phyloP scores from a whole-genome alignment of 768 basidiomycete species.

The Russula lepida region DNA sequence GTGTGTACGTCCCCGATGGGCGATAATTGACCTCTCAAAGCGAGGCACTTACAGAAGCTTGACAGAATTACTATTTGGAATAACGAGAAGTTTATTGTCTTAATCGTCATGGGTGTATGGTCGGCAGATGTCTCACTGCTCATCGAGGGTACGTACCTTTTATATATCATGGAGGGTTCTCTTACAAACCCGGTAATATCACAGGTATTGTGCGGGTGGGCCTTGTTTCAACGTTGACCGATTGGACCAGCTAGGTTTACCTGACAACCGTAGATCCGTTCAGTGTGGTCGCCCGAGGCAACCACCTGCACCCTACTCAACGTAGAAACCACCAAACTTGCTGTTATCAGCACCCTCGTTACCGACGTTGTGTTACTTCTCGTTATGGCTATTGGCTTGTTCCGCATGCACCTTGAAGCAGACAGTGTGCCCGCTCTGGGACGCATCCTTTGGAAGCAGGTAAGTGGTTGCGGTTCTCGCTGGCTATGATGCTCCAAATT shows the following conservation, averaged over 20 bases:
- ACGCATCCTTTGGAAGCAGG: conserved; percentile 1
- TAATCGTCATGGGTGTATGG: background rate
- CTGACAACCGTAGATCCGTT: background rate
- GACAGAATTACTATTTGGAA: conserved; percentile 3
- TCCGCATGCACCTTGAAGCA: background rate
- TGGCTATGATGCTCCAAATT: background rate
- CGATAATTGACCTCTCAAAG: background rate
- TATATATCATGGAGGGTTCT: too few species aligned
- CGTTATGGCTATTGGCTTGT: background rate
- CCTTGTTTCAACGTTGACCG: background rate
- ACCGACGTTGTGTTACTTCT: background rate
- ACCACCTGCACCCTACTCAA: background rate
- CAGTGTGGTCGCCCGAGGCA: background rate
- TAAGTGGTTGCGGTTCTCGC: background rate
- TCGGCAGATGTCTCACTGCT: background rate
- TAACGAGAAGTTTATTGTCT: background rate
- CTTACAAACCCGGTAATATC: background rate
- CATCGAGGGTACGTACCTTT: background rate
- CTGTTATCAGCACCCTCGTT: background rate
- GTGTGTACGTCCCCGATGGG: background rate
- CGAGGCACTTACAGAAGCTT: background rate
- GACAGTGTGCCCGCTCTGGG: background rate
- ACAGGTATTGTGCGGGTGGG: background rate
- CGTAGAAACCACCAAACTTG: background rate
- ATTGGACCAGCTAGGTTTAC: background rate